phyloP scores from a whole-genome alignment of 306 rosid genomes.

The Pterocarpus santalinus region DNA sequence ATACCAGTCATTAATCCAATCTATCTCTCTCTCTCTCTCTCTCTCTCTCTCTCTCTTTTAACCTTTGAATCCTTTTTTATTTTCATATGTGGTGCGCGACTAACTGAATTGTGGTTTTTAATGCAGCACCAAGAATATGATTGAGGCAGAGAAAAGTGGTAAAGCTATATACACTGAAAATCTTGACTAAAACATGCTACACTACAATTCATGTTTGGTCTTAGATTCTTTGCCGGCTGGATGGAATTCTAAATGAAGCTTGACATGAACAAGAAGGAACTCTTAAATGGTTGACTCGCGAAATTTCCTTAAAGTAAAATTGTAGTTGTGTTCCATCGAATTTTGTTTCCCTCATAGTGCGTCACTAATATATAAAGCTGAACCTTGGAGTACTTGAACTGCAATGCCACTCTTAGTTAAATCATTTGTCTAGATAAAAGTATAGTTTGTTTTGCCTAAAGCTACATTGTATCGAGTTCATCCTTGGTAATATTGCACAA shows the following conservation, averaged over 20 bases:
- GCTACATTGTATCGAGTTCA: neutral
- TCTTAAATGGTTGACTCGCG: neutral
- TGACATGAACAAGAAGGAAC: conserved; percentile 34
- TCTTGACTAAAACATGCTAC: conserved; percentile 8
- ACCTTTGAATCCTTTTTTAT: neutral
- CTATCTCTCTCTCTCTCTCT: too few relatives aligned
- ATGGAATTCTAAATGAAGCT: conserved; percentile 9
- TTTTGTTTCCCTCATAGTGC: conserved; percentile 13
- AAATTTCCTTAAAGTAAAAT: conserved; percentile 18
- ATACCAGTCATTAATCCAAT: neutral
- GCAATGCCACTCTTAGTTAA: neutral
- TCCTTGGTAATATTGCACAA: neutral
- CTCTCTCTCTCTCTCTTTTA: too few relatives aligned
- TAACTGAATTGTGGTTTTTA: conserved; percentile 26
- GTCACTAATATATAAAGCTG: neutral
- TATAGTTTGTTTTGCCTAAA: neutral
- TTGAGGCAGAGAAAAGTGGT: conserved; percentile 12
- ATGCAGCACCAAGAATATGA: conserved; percentile 78
- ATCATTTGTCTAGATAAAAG: neutral
- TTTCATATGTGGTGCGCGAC: neutral
- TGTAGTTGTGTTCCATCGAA: neutral
- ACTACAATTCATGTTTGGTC: too few relatives aligned
- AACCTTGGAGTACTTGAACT: neutral
- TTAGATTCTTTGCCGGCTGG: neutral
- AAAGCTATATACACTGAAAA: neutral